These are phyloP conservation scores for Saccharomyces hybrid DNA, from an alignment of 1,139 yeast species.

Conservation along the genomic window DNA sequence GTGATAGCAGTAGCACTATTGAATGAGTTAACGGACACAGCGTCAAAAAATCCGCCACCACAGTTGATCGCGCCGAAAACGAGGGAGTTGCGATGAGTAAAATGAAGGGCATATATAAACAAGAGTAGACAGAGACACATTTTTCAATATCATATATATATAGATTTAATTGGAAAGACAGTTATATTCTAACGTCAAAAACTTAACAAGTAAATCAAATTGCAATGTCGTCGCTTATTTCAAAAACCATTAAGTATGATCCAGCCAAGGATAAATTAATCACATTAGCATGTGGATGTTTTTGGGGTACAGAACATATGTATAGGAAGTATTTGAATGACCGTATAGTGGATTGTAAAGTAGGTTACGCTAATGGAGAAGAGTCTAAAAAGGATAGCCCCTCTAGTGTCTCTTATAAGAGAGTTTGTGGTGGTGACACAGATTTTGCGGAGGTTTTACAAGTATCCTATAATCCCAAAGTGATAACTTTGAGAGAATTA, in stretches of 20 bases:
- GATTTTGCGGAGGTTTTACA: slow-evolving; percentile 74
- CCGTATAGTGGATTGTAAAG: slow-evolving; percentile 64
- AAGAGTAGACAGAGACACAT: not conserved
- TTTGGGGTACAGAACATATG: slow-evolving; percentile 92
- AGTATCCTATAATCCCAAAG: slow-evolving; percentile 67
- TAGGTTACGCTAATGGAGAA: slow-evolving; percentile 85
- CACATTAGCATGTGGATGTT: slow-evolving; percentile 79
- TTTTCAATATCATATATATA: not conserved
- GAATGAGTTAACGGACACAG: not conserved
- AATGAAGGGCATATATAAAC: not conserved
- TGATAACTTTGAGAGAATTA: slow-evolving; percentile 51
- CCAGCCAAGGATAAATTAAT: slow-evolving; percentile 42
- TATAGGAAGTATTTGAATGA: slow-evolving; percentile 56
- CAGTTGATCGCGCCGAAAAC: not conserved
- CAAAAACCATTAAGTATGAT: slow-evolving; percentile 35
- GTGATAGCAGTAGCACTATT: not conserved
- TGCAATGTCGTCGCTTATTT: slow-evolving; percentile 7
- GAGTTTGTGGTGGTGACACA: slow-evolving; percentile 71
- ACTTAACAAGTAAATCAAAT: not conserved
- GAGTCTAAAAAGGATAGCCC: slow-evolving; percentile 26
- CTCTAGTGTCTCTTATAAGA: slow-evolving; percentile 57
- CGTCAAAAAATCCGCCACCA: not conserved
- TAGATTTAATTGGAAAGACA: not conserved
- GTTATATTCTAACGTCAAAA: not conserved
- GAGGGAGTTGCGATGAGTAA: not conserved